These are phyloP conservation scores for Cadophora sp. DNA, from an alignment of 2,329 filamentous ascomycete species.

Conservation along the genomic window DNA sequence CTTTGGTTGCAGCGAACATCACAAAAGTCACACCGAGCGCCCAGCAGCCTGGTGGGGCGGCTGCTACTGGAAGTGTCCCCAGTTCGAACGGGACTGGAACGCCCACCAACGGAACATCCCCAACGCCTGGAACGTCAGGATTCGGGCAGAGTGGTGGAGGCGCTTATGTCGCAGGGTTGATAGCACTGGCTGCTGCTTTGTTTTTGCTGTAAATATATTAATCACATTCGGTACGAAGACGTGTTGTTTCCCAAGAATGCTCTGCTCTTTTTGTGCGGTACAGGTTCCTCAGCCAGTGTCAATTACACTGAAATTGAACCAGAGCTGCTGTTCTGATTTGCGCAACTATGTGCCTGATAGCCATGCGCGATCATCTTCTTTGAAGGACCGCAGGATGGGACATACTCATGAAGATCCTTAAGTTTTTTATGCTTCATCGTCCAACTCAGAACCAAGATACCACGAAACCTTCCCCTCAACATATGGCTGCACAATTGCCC, in stretches of 20 bases:
- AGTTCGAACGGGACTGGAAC: not conserved
- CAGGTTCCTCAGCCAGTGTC: too few species aligned
- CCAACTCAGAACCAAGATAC: not conserved
- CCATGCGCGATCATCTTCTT: too few species aligned
- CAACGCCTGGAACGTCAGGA: not conserved
- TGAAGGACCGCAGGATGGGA: too few species aligned
- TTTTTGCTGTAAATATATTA: slow-evolving; percentile 18
- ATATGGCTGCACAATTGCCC: slow-evolving; percentile 1
- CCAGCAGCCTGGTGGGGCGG: not conserved
- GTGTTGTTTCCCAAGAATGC: too few species aligned
- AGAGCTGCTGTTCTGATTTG: too few species aligned
- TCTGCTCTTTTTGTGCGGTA: too few species aligned
- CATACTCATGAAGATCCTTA: not conserved
- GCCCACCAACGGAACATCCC: not conserved
- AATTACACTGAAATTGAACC: not conserved
- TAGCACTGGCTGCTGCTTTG: slow-evolving; percentile 19
- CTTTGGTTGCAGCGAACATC: slow-evolving; percentile 1
- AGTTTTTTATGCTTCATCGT: not conserved
- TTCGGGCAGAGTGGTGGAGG: not conserved
- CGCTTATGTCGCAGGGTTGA: slow-evolving; percentile 8
- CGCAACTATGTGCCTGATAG: too few species aligned
- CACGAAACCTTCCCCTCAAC: not conserved
- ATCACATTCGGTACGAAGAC: not conserved
- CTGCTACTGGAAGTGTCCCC: not conserved
- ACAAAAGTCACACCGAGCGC: not conserved